Percentiles rank a stretch among this genome's conserved stretches.
These are phyloP conservation scores for Malus hybrid DNA, from an alignment of 331 rosid genomes.

Conservation along the genomic window DNA sequence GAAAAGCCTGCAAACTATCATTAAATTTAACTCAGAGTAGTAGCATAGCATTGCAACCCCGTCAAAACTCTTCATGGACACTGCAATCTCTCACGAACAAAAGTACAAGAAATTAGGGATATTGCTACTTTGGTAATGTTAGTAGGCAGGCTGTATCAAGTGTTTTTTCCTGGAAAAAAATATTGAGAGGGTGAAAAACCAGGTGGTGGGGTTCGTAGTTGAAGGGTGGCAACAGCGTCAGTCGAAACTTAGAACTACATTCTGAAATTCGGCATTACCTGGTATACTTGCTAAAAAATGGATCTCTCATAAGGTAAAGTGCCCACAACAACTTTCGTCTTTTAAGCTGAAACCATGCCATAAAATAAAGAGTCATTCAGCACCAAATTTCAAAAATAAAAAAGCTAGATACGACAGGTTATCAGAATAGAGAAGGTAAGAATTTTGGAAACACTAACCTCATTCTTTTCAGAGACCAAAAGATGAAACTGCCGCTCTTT, in stretches of 20 bases:
- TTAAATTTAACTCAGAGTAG: background rate
- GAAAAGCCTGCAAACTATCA: background rate
- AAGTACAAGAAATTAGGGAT: background rate
- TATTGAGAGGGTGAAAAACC: background rate
- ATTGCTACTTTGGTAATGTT: background rate
- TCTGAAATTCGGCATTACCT: conserved; percentile 33
- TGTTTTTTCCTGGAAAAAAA: background rate
- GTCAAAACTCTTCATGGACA: background rate
- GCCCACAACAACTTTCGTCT: conserved; percentile 69
- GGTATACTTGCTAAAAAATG: conserved; percentile 82
- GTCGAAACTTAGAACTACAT: background rate
- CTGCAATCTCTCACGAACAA: background rate
- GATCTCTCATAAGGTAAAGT: conserved; percentile 95
- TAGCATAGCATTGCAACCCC: background rate
- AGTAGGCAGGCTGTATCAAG: background rate
- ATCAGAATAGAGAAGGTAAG: background rate
- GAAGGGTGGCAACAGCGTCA: background rate
- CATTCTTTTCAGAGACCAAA: conserved; percentile 65
- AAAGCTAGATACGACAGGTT: background rate
- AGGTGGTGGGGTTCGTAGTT: background rate
- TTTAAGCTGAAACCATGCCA: conserved; percentile 48
- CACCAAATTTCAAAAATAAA: conserved; percentile 7
- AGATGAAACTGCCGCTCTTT: conserved; percentile 29
- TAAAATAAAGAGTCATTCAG: conserved; percentile 3
- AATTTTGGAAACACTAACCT: conserved; percentile 49